Conservation (phyloP, 768 basidiomycete genomes). For the Myochromella boudieri region DNA sequence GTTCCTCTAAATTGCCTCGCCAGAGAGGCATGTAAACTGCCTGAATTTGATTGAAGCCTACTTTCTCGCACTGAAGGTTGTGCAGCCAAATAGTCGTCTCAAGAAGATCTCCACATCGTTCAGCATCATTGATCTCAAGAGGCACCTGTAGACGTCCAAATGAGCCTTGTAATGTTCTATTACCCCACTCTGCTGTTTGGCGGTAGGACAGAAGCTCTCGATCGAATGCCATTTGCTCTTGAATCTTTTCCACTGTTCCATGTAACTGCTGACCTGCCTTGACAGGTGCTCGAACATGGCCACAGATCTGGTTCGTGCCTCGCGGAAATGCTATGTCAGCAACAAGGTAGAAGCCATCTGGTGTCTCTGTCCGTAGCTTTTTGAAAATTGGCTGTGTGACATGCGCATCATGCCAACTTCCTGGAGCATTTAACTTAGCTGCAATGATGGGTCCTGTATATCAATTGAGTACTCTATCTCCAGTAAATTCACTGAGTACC, state of each 20-base stretch:
- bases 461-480: neutral
- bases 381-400: slow-evolving; percentile 40
- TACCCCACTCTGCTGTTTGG: slow-evolving; percentile 56
- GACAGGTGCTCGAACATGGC: slow-evolving; percentile 35
- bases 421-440: slow-evolving; percentile 36
- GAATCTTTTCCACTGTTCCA: slow-evolving; percentile 13
- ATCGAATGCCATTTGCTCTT: slow-evolving; percentile 27
- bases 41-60: slow-evolving; percentile 43
- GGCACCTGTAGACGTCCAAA: slow-evolving; percentile 46
- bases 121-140: slow-evolving; percentile 29
- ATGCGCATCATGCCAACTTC: slow-evolving; percentile 49
- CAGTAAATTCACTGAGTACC: neutral
- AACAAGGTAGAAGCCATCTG: slow-evolving; percentile 40
- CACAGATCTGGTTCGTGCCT: slow-evolving; percentile 29
- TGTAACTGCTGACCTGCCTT: slow-evolving; percentile 28
- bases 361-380: slow-evolving; percentile 30
- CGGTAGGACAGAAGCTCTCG: slow-evolving; percentile 39
- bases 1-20: slow-evolving; percentile 26
- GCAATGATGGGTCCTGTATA: slow-evolving; percentile 34
- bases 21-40: slow-evolving; percentile 41
- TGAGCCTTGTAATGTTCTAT: slow-evolving; percentile 40
- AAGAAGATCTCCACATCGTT: slow-evolving; percentile 28
- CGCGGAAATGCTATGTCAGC: slow-evolving; percentile 47
- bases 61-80: slow-evolving; percentile 30
- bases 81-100: slow-evolving; percentile 32